Evolutionary conservation across 2,329 filamentous ascomycete genomes (phyloP).

Genomic region (Monilinia fructicola): DNA sequence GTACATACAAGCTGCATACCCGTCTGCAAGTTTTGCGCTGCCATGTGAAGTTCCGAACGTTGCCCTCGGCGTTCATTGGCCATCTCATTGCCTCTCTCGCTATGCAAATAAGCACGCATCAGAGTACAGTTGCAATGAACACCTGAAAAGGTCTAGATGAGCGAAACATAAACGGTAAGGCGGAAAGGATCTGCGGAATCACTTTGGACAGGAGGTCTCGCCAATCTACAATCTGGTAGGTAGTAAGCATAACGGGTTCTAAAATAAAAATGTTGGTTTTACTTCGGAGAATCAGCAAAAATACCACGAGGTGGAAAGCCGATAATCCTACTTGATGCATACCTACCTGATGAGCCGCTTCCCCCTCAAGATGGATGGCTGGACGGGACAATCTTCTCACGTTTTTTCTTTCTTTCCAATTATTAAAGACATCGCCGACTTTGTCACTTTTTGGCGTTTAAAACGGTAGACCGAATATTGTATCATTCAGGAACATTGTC

Average conservation of each 20-base stretch:
- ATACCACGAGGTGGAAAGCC: constrained; percentile 18
- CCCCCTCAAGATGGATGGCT: constrained; percentile 2
- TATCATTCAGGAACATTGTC: neutral
- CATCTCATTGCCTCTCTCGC: neutral
- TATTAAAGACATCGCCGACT: constrained; percentile 13
- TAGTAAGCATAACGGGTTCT: constrained; percentile 21
- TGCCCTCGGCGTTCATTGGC: constrained; percentile 16
- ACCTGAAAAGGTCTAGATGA: constrained; percentile 21
- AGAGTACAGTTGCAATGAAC: constrained; percentile 17
- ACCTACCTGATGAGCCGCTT: constrained; percentile 16
- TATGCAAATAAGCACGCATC: constrained; percentile 5
- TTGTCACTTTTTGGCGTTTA: constrained; percentile 17
- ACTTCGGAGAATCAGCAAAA: constrained; percentile 14
- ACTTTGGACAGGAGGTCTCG: constrained; percentile 20
- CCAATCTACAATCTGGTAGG: constrained; percentile 24
- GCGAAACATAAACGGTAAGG: constrained; percentile 22
- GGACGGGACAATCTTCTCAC: neutral
- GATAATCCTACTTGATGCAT: constrained; percentile 13
- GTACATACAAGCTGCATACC: constrained; percentile 8
- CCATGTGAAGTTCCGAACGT: constrained; percentile 19
- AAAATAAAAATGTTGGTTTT: constrained; percentile 14
- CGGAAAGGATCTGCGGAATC: constrained; percentile 22
- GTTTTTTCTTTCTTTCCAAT: neutral
- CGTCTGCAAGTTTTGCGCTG: constrained; percentile 22
- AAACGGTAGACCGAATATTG: constrained; percentile 13